phyloP scores from a whole-genome alignment of 768 basidiomycete species.

The Leccinum disarticulatum region DNA sequence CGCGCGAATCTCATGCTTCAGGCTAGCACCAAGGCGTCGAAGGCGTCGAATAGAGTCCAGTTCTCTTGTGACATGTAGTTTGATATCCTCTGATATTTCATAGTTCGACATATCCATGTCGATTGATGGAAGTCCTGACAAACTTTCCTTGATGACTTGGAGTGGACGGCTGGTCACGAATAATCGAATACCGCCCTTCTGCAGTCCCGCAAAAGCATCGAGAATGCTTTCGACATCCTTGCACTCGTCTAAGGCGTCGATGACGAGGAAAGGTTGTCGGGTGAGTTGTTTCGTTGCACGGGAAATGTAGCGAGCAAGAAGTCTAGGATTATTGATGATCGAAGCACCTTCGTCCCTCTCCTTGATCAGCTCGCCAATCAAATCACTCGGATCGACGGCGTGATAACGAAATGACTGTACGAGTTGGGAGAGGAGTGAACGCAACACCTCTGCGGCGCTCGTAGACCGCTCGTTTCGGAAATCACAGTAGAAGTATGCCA shows the following conservation, averaged over 20 bases:
- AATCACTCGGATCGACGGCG: not conserved
- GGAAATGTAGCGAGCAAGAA: conserved; percentile 6
- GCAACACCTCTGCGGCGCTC: conserved; percentile 11
- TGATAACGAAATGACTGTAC: not conserved
- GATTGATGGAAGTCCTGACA: not conserved
- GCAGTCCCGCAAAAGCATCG: not conserved
- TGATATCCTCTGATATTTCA: conserved; percentile 1
- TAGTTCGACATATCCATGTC: not conserved
- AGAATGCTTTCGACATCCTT: not conserved
- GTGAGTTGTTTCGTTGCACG: not conserved
- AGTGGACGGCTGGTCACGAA: not conserved
- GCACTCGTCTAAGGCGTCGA: conserved; percentile 9
- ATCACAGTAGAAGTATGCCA: conserved; percentile 23
- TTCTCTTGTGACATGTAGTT: conserved; percentile 3
- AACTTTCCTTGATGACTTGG: not conserved
- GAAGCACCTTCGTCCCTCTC: not conserved
- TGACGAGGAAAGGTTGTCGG: conserved; percentile 5
- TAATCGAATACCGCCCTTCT: not conserved
- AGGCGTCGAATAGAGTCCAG: conserved; percentile 7
- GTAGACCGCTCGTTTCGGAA: conserved; percentile 15
- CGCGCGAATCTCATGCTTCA: conserved; percentile 2
- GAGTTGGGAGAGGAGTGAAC: conserved; percentile 17
- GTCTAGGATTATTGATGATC: not conserved
- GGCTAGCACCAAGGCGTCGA: not conserved
- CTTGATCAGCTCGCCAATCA: conserved; percentile 4